phyloP scores from a whole-genome alignment of 352 stramenopile genomes.

The Pythium phragmiticola region DNA sequence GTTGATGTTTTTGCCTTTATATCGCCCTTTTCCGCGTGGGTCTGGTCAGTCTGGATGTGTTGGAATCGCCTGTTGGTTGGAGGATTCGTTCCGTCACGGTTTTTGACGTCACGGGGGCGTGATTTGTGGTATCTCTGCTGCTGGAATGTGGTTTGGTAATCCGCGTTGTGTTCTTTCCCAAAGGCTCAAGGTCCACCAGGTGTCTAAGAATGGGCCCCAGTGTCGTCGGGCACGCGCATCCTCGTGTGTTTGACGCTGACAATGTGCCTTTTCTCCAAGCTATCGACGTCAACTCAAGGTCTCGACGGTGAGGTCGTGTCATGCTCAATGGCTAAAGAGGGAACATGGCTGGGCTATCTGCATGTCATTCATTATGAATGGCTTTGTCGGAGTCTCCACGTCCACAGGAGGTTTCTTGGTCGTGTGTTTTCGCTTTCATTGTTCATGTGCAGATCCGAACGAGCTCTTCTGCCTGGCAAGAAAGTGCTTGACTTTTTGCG shows the following conservation, averaged over 20 bases:
- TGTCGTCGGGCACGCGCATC: not conserved
- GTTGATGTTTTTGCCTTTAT: conserved; percentile 45
- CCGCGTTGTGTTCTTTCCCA: conserved; percentile 26
- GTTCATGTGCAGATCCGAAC: conserved; percentile 8
- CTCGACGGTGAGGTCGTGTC: conserved; percentile 15
- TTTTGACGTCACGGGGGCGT: conserved; percentile 34
- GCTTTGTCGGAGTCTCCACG: not conserved
- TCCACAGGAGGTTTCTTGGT: not conserved
- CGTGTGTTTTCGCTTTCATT: not conserved
- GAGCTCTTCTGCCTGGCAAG: conserved; percentile 19
- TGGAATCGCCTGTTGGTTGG: conserved; percentile 16
- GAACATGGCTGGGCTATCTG: conserved; percentile 22
- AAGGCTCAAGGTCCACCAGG: conserved; percentile 70
- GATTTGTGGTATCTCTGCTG: conserved; percentile 29
- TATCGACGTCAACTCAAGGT: not conserved
- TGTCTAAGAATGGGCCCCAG: conserved; percentile 34
- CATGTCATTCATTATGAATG: not conserved
- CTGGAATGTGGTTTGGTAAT: conserved; percentile 34
- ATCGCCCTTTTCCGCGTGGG: conserved; percentile 17
- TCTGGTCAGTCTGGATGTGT: conserved; percentile 7
- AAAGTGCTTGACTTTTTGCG: conserved; percentile 42
- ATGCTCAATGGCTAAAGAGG: conserved; percentile 7
- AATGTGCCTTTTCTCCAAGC: not conserved
- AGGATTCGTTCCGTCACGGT: conserved; percentile 25
- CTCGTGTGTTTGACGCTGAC: not conserved